Percentiles rank a stretch among this genome's conserved stretches.
phyloP scores from a whole-genome alignment of 495 filamentous ascomycete genomes.

The Aspergillus hancockii region DNA sequence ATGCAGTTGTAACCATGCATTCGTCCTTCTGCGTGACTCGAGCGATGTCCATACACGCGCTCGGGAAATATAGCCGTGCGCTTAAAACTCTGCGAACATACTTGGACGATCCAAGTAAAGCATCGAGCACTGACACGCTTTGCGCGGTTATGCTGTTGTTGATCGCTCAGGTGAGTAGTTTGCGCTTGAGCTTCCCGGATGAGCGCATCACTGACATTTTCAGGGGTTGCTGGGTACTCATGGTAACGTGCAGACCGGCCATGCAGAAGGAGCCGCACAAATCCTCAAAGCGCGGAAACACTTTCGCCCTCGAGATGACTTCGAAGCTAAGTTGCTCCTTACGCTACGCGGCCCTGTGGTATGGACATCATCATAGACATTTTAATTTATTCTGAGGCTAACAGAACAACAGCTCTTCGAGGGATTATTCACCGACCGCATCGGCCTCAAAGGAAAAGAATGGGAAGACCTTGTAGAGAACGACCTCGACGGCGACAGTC shows the following conservation, averaged over 20 bases:
- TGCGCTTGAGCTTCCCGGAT: background rate
- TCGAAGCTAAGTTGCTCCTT: slow-evolving; percentile 39
- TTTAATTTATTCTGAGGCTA: background rate
- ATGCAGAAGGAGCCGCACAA: slow-evolving; percentile 41
- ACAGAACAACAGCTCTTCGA: slow-evolving; percentile 42
- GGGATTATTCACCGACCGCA: slow-evolving; percentile 38
- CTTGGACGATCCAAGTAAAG: slow-evolving; percentile 40
- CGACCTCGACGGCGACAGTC: slow-evolving; percentile 26
- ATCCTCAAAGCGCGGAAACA: slow-evolving; percentile 41
- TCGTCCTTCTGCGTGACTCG: slow-evolving; percentile 25
- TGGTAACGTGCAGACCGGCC: slow-evolving; percentile 18
- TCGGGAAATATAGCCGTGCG: slow-evolving; percentile 42
- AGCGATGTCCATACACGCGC: slow-evolving; percentile 18
- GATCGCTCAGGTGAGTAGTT: slow-evolving; percentile 30
- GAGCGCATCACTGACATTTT: slow-evolving; percentile 9
- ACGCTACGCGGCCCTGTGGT: slow-evolving; percentile 44
- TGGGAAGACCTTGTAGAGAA: slow-evolving; percentile 37
- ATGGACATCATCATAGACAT: slow-evolving; percentile 3
- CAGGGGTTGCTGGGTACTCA: background rate
- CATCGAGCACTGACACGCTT: slow-evolving; percentile 39
- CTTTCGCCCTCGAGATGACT: slow-evolving; percentile 33
- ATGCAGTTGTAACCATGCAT: slow-evolving; percentile 38
- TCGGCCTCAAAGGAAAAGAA: slow-evolving; percentile 35
- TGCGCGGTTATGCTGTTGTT: slow-evolving; percentile 46
- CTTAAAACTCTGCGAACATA: slow-evolving; percentile 33